A percentile compares a stretch with the other conserved stretches of the same genome.
phyloP scores from a whole-genome alignment of 176 grass and related monocot genomes.

The Triticum dicoccoides region DNA sequence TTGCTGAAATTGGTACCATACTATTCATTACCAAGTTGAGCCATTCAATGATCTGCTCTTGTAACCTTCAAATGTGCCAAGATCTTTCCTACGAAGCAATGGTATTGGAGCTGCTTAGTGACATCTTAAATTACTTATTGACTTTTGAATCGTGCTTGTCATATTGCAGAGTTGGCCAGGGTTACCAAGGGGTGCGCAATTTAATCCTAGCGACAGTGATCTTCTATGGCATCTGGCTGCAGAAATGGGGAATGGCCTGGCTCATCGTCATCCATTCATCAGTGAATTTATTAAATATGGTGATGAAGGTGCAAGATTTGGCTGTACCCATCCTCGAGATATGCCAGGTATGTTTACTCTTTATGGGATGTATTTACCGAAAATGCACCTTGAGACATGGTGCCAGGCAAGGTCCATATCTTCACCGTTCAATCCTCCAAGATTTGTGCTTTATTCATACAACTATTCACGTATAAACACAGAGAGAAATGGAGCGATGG shows the following conservation, averaged over 20 bases:
- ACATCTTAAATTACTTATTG: constrained; percentile 10
- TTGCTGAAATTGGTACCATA: not conserved
- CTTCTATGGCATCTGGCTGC: constrained; percentile 78
- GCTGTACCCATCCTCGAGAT: constrained; percentile 54
- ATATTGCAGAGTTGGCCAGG: constrained; percentile 64
- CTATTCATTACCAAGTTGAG: not conserved
- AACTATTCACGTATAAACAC: too few species aligned
- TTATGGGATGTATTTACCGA: constrained; percentile 11
- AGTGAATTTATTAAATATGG: constrained; percentile 62
- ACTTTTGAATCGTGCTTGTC: constrained; percentile 10
- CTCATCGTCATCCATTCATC: constrained; percentile 76
- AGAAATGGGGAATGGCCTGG: constrained; percentile 52
- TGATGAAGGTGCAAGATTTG: constrained; percentile 41
- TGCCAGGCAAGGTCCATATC: too few species aligned
- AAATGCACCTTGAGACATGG: too few species aligned
- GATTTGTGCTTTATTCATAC: too few species aligned
- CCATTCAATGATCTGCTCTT: not conserved
- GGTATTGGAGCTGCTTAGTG: not conserved
- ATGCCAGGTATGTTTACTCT: constrained; percentile 55
- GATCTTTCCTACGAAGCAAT: not conserved
- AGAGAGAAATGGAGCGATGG: too few species aligned
- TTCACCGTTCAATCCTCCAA: too few species aligned
- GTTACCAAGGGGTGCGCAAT: constrained; percentile 79
- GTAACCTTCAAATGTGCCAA: not conserved
- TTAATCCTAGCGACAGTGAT: constrained; percentile 70